Evolutionary conservation across 2,329 filamentous ascomycete genomes (phyloP).

Genomic region (Clarireedia paspali): DNA sequence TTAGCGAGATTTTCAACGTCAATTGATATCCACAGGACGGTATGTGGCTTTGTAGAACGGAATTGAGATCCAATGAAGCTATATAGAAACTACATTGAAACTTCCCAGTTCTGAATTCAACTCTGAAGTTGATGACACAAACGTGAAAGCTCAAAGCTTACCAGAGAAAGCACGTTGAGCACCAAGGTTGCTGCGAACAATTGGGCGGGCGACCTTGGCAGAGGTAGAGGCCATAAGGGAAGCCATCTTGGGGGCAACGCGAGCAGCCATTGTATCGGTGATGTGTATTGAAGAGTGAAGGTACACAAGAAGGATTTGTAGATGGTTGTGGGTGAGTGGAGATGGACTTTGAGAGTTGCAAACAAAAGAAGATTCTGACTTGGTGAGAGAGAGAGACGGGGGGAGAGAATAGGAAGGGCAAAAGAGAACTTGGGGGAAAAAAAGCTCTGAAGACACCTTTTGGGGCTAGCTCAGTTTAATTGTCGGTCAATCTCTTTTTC

Average conservation of each 20-base stretch:
- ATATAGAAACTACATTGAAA: slow-evolving; percentile 1
- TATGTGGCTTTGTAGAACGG: not conserved
- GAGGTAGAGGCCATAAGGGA: slow-evolving; percentile 54
- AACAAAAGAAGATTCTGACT: slow-evolving; percentile 1
- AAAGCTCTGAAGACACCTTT: slow-evolving; percentile 4
- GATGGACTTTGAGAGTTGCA: slow-evolving; percentile 7
- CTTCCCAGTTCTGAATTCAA: slow-evolving; percentile 1
- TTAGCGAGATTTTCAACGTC: slow-evolving; percentile 19
- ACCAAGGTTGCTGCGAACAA: slow-evolving; percentile 52
- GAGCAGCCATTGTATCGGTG: slow-evolving; percentile 68
- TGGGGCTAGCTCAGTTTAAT: slow-evolving; percentile 6
- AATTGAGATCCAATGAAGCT: not conserved
- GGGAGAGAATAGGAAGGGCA: slow-evolving; percentile 7
- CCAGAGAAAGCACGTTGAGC: slow-evolving; percentile 70
- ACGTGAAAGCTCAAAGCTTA: slow-evolving; percentile 37
- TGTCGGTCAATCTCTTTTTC: slow-evolving; percentile 1
- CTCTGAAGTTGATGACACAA: not conserved
- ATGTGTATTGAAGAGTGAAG: slow-evolving; percentile 25
- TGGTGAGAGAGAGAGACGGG: slow-evolving; percentile 1
- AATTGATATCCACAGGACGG: not conserved
- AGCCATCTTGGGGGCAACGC: slow-evolving; percentile 71
- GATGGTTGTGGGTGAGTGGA: slow-evolving; percentile 7
- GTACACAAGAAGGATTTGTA: slow-evolving; percentile 12
- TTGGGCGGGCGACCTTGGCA: slow-evolving; percentile 71
- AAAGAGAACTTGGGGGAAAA: slow-evolving; percentile 6